phyloP scores from a whole-genome alignment of 371 early-diverging fungal species.

The Chytridiales sp. region DNA sequence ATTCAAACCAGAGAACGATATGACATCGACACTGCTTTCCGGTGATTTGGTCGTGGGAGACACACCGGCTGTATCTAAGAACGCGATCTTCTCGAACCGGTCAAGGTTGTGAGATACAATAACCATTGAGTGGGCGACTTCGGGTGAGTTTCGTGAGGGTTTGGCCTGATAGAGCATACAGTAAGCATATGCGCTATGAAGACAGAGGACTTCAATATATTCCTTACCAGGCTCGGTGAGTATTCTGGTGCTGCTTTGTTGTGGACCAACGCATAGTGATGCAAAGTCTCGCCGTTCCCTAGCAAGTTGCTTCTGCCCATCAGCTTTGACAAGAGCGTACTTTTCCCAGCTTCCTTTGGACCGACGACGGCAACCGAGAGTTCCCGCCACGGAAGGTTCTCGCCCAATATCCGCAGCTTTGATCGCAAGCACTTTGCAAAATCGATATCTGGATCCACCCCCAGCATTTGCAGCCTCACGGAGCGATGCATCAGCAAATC shows the following conservation, averaged over 20 bases:
- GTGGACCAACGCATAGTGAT: not conserved
- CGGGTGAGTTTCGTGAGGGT: too few relatives aligned
- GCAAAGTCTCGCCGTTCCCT: not conserved
- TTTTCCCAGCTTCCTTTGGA: not conserved
- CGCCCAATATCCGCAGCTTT: not conserved
- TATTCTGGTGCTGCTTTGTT: too few relatives aligned
- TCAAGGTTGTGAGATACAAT: not conserved
- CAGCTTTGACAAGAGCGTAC: not conserved
- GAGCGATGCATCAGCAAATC: slow-evolving; percentile 1
- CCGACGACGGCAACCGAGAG: not conserved
- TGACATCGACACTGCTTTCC: not conserved
- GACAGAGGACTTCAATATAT: too few relatives aligned
- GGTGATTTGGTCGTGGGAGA: not conserved
- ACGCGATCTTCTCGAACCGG: not conserved
- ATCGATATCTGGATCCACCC: not conserved
- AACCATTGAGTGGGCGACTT: too few relatives aligned
- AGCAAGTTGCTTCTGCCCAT: not conserved
- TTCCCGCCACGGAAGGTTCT: slow-evolving; percentile 2
- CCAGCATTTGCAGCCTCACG: not conserved
- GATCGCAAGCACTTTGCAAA: not conserved
- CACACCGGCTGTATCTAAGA: not conserved
- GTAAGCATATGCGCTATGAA: too few relatives aligned
- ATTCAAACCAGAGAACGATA: not conserved
- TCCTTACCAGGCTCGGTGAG: too few relatives aligned
- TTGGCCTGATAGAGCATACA: too few relatives aligned